Conservation (phyloP, 2,329 filamentous ascomycete species). For the Colletotrichum lupini region DNA sequence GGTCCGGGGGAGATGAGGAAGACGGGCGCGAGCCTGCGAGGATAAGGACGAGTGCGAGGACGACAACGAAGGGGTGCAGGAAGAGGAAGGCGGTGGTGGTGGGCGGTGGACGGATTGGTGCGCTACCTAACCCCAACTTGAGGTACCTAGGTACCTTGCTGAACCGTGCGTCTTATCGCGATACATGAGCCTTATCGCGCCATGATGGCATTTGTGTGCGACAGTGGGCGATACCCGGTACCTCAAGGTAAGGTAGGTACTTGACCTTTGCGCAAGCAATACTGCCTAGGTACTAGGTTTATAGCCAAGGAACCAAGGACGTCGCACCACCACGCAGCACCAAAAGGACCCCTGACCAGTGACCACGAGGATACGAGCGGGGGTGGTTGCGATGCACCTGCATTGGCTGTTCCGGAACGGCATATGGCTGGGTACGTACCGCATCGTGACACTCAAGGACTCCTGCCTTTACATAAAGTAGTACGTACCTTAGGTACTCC, state of each 20-base stretch:
- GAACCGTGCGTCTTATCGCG: slow-evolving; percentile 29
- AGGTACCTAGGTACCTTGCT: not conserved
- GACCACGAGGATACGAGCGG: slow-evolving; percentile 34
- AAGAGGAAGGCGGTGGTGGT: not conserved
- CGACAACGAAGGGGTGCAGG: not conserved
- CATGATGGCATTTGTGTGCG: slow-evolving; percentile 31
- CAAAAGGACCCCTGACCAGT: slow-evolving; percentile 29
- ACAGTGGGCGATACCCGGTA: no score
- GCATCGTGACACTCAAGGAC: not conserved
- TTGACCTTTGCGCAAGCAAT: not conserved
- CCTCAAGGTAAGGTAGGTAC: no score
- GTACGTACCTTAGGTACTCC: no score
- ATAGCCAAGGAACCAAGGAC: not conserved
- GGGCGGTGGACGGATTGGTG: not conserved
- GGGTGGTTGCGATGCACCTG: slow-evolving; percentile 34
- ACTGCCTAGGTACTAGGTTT: no score
- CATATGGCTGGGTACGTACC: not conserved
- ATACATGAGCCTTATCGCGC: slow-evolving; percentile 36
- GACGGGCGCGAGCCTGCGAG: not conserved
- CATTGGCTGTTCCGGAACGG: slow-evolving; percentile 35
- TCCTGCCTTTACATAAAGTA: not conserved
- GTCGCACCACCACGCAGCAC: slow-evolving; percentile 16
- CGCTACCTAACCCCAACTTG: not conserved
- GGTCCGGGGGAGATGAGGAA: not conserved
- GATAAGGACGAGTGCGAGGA: not conserved